These are phyloP conservation scores for Henckelia pumila DNA, from an alignment of 257 asterid species.

Conservation along the genomic window DNA sequence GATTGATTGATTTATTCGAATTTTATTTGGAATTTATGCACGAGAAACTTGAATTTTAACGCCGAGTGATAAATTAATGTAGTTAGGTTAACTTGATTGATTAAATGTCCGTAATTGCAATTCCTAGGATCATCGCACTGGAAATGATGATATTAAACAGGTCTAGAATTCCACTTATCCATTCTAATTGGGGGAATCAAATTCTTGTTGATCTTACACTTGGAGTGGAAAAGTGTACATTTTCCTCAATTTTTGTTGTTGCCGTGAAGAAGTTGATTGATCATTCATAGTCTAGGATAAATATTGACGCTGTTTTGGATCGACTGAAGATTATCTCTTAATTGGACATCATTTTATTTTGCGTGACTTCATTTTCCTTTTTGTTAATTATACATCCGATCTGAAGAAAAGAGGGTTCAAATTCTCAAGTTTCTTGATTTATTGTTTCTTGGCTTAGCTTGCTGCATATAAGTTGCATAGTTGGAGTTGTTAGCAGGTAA, in stretches of 20 bases:
- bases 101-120: neutral
- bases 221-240: neutral
- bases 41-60: neutral
- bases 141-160: constrained; percentile 1
- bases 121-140: neutral
- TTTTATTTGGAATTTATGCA: constrained; percentile 3
- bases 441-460: neutral
- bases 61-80: neutral
- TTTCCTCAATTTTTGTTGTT: too few species aligned
- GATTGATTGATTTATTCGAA: neutral
- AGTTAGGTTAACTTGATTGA: neutral
- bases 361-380: neutral
- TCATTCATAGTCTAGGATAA: neutral
- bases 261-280: neutral
- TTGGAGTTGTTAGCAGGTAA: neutral
- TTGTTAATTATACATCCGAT: neutral
- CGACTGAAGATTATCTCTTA: neutral
- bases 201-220: neutral
- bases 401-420: neutral
- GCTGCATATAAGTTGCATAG: constrained; percentile 1
- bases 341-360: neutral
- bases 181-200: neutral
- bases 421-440: neutral
- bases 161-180: neutral
- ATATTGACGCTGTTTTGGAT: neutral